phyloP scores from a whole-genome alignment of 1,139 yeast species.

The Scheffersomyces parashehatae region DNA sequence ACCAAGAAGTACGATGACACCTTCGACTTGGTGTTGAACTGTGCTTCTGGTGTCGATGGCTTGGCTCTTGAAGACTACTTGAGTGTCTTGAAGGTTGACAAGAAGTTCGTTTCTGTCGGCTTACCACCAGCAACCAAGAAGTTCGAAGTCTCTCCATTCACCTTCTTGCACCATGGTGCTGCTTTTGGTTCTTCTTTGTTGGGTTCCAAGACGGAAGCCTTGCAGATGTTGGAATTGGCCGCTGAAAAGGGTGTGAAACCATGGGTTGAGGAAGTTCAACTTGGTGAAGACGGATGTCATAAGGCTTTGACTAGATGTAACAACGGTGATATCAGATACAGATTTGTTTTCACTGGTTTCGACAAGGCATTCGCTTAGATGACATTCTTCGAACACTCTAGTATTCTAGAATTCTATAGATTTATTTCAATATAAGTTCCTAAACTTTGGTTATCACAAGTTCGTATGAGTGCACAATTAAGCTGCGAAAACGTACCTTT shows the following conservation, averaged over 20 bases:
- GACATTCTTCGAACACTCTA: no score
- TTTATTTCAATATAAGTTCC: no score
- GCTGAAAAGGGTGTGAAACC: conserved; percentile 41
- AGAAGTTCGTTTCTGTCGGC: conserved; percentile 56
- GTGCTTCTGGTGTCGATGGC: conserved; percentile 45
- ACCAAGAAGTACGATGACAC: conserved; percentile 25
- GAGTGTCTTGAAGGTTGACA: conserved; percentile 39
- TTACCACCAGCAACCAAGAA: conserved; percentile 39
- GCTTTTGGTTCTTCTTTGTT: conserved; percentile 34
- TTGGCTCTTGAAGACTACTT: conserved; percentile 33
- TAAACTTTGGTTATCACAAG: no score
- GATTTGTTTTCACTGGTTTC: conserved; percentile 15
- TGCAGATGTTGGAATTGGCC: conserved; percentile 40
- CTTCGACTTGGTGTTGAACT: conserved; percentile 50
- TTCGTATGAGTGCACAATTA: no score
- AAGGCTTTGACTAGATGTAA: conserved; percentile 33
- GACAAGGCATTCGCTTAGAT: conserved; percentile 9
- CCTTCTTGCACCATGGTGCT: conserved; percentile 30
- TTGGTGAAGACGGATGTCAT: conserved; percentile 30
- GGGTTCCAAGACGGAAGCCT: conserved; percentile 40
- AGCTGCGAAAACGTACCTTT: no score
- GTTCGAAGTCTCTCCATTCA: conserved; percentile 26
- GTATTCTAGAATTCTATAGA: no score
- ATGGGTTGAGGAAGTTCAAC: conserved; percentile 44
- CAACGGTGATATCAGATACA: conserved; percentile 24